Conservation (phyloP, 345 rosid genomes). For the Eucalyptus brandiana region DNA sequence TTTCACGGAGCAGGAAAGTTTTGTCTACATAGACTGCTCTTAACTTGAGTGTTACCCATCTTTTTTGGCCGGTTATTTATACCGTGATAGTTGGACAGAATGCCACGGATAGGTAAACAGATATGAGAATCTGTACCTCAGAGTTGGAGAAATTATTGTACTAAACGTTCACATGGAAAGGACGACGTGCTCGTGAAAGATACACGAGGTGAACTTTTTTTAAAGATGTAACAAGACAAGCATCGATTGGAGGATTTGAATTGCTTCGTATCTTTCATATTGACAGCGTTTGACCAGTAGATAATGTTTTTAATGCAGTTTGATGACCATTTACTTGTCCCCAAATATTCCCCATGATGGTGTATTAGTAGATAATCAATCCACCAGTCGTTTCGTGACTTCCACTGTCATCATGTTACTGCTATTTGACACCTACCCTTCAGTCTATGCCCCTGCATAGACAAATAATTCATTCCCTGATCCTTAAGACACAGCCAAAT, state of each 20-base stretch:
- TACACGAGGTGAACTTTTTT: not conserved
- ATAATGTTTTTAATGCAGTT: not conserved
- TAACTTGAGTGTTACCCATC: not conserved
- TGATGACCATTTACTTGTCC: not conserved
- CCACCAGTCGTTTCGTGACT: not conserved
- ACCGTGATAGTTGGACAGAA: not conserved
- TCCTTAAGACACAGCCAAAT: not conserved
- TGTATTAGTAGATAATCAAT: not conserved
- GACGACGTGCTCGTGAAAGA: not conserved
- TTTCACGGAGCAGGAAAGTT: not conserved
- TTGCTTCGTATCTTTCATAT: not conserved
- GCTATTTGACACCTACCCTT: not conserved
- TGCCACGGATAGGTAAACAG: not conserved
- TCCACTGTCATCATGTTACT: not conserved
- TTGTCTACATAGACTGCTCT: not conserved
- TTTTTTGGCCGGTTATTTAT: not conserved
- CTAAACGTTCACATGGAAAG: not conserved
- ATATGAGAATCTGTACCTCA: not conserved
- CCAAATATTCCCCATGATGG: not conserved
- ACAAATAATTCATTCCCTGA: not conserved
- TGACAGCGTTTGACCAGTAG: not conserved
- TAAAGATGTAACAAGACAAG: not conserved
- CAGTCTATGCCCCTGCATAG: not conserved
- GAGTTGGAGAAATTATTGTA: not conserved
- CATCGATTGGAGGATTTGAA: not conserved